Evolutionary conservation across 2,329 filamentous ascomycete genomes (phyloP), one percentile per base, ranked within the genome.

Genomic region (Diaporthe ampelina): DNA sequence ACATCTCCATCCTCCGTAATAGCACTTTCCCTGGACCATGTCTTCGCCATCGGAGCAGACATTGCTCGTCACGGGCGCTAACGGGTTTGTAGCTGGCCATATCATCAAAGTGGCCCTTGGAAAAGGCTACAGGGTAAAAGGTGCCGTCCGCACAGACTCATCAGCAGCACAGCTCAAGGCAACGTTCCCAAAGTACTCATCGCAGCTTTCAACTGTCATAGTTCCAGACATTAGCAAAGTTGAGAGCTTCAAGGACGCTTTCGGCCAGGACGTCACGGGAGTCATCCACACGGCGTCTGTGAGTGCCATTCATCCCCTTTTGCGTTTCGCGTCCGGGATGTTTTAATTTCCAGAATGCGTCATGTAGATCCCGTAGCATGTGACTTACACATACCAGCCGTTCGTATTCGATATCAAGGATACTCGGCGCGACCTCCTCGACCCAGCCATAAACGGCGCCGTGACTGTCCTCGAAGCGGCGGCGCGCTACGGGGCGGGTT

Each of bases 391-490:
- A 2, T 26, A 54, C 11, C 24, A 54, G 50, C 80, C 84, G 50
- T 83, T 85, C 73, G 77, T 79, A 26, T 79, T 81, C 59, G 74
- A 77, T 8, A 79, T 80, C 19, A 78, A 80, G 29, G 78, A 86
- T 76, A 83, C 83, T 43, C 82, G 85, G 73, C 78, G 76, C 32
- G 84, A 88, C 57, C 79, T 88, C 21, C 83, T 88, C 72, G 78
- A 84, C 9, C 86, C 86, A 0, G 85, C 86, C 2, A 81, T 87
- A 63, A 77, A 81, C 35, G 86, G 86, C 8, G 82, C 85, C 1
- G 79, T 78, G 2, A 81, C 82, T 2, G 77, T 87, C 24, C 80
- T 88, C 15, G 78, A 85, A 54, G 84, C 85, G 0, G 81, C 83
- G 7, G 76, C 77, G 6, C 50, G 13, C 24, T 76, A 76, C 70